phyloP scores from a whole-genome alignment of 169 alveolate genomes.

The Eimeria sp. region DNA sequence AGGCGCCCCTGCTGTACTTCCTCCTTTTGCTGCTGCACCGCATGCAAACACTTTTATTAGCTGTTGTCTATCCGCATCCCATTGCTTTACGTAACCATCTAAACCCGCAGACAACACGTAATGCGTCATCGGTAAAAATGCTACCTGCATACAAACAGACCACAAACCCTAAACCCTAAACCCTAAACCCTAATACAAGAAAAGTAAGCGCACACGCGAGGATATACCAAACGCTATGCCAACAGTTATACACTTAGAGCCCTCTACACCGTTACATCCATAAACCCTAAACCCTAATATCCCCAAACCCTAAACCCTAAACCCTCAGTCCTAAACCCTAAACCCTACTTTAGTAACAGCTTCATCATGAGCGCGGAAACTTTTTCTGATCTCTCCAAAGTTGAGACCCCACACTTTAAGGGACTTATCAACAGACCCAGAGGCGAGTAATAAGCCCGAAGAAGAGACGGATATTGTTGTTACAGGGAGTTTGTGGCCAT shows the following conservation, averaged over 20 bases:
- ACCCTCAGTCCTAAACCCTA: no score
- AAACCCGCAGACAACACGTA: conserved; percentile 91
- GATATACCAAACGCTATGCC: no score
- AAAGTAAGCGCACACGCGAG: no score
- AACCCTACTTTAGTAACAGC: neutral
- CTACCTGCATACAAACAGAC: conserved; percentile 37
- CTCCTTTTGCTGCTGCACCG: conserved; percentile 28
- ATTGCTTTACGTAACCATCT: conserved; percentile 92
- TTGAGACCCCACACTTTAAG: no score
- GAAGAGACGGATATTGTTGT: no score
- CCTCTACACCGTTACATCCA: neutral
- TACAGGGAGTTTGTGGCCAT: no score
- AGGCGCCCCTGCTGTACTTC: neutral
- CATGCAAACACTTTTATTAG: conserved; percentile 22
- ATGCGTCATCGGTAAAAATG: conserved; percentile 57
- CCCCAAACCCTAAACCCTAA: neutral
- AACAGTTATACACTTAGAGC: no score
- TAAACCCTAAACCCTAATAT: neutral
- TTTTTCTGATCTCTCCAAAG: neutral
- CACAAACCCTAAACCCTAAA: neutral
- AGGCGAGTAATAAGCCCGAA: no score
- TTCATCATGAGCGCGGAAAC: no score
- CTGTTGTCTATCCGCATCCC: conserved; percentile 91
- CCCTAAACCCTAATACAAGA: no score
- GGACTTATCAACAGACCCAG: no score